Base-by-base conservation (phyloP, 371 early-diverging fungal genomes). In the Zopfochytrium polystomum region DNA sequence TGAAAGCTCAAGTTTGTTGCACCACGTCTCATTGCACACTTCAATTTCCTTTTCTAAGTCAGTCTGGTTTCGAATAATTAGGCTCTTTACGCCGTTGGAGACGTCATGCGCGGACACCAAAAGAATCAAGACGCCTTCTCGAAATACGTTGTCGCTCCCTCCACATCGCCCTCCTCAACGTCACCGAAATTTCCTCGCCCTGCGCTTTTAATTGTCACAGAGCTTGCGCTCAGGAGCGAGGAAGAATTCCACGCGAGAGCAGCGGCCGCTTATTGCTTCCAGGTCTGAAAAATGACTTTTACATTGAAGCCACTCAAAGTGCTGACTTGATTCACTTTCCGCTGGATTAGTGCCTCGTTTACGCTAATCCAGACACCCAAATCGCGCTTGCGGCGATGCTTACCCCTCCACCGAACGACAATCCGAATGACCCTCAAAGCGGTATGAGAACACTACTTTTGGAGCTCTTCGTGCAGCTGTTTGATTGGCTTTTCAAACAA, bases 341-440 rank as follows among this genome's bases (percentile, higher is more conserved):
- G 38, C 35, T 38, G 25, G 15, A 35, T 2, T 63, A 85, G 78
- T 80, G 83, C 6, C 90, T 89, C 57, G 71, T 92, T 0, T 76
- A 85, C 52, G 81, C 82, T 27, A 94, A 95, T 69, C 72, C 79
- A 2, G 95, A 95, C 67, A 87, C 86, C 9, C 93, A 95, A 67
- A 67, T 93, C 32, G 89, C 87, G 1, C 69, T 96, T 13, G 88
- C 90, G 18, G 85, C 93, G 0, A 93, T 93, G 2, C 67, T 96
- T 11, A 89, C 84, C 30, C 79, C 87, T 2, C 93, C 93, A 7
- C 90, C 91, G 9, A 80, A 80, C 43, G 87, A 88, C 44, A 85
- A 84, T 33, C 80, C 79, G 2, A 80, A 80, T 46, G 69, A 62
- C 3, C 59, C 62, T 1, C 52, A 65, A 29, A 55, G 32, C 49